These are phyloP conservation scores for Inga oerstediana DNA, from an alignment of 306 rosid species.

Conservation along the genomic window DNA sequence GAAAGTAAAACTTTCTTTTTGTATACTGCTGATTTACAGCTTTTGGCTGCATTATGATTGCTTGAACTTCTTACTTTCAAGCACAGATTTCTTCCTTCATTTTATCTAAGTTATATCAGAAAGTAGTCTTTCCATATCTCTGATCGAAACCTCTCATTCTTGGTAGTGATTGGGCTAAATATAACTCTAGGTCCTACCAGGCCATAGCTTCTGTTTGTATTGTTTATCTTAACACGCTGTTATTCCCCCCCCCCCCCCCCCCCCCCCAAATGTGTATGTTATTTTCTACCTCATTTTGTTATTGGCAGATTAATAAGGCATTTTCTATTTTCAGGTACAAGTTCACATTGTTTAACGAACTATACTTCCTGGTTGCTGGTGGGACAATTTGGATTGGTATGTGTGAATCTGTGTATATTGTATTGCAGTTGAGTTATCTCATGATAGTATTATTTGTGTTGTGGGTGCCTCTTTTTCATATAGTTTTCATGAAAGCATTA, in stretches of 20 bases:
- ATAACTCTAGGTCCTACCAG: slow-evolving; percentile 6
- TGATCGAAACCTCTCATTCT: neutral
- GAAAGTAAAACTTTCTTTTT: slow-evolving; percentile 12
- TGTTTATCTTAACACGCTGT: slow-evolving; percentile 5
- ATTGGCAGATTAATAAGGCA: slow-evolving; percentile 15
- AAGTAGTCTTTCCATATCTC: neutral
- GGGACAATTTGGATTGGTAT: slow-evolving; percentile 99
- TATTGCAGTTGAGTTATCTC: slow-evolving; percentile 21
- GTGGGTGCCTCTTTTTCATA: slow-evolving; percentile 1
- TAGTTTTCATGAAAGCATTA: slow-evolving; percentile 18
- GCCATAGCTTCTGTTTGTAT: neutral
- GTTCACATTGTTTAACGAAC: slow-evolving; percentile 94
- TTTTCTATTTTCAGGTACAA: slow-evolving; percentile 76
- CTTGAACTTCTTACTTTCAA: slow-evolving; percentile 13
- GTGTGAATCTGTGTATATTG: slow-evolving; percentile 29
- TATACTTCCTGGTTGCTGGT: slow-evolving; percentile 96
- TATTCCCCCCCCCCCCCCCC: neutral
- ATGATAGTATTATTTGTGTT: slow-evolving; percentile 17
- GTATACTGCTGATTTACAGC: slow-evolving; percentile 12
- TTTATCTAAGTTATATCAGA: neutral
- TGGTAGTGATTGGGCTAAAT: neutral
- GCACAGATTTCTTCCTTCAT: slow-evolving; percentile 8
- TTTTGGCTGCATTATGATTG: neutral
- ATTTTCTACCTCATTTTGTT: slow-evolving; percentile 8
- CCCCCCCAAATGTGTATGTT: neutral